Evolutionary conservation across 306 rosid species (phyloP), one percentile per base, ranked within the genome.

Genomic region (Glycine tomentella): DNA sequence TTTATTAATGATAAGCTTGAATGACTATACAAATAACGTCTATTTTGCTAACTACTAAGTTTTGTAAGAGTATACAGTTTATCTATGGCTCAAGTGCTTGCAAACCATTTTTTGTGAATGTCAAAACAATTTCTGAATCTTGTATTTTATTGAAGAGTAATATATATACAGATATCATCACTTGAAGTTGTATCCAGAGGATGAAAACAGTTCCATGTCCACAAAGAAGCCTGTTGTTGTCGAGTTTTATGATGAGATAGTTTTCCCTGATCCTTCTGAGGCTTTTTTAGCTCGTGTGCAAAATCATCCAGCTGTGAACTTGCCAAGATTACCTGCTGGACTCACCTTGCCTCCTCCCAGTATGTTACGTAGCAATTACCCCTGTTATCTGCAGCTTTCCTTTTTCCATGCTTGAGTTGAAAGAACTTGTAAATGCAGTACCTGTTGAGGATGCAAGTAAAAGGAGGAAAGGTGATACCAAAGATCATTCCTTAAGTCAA

Each of bases 131-230:
- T 64, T 86, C 84, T 84, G 79, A 83, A 87, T 75, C 84, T 49
- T 83, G 78, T 61, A 50, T 84, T 86, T 80, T 74, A 80, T 78
- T 86, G 78, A 86, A 84, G 88, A 72, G 83, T 76, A 78, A 72
- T 84, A 75, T 80, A 76, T 86, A 81, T 78, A 80, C 92, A 93
- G 97, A 80, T 91, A 81, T 86, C 97, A 91, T 86, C 94, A 89
- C 84, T 88, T 91, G 90, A 93, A 90, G 87, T 85, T 93, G 89
- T 91, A 93, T 83, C 92, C 92, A 14, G 97, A 90, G 80, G 91
- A 90, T 83, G 92, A 91, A 81, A 87, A 86, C 71, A 87, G 96
- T 51, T 85, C 97, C 87, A 84, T 88, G 90, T 90, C 96, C 13
- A 90, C 87, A 55, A 93, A 93, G 81, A 93, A 90, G 86, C 94